These are phyloP conservation scores for Kazachstania africana DNA, from an alignment of 805 yeast genomes.

Conservation along the genomic window DNA sequence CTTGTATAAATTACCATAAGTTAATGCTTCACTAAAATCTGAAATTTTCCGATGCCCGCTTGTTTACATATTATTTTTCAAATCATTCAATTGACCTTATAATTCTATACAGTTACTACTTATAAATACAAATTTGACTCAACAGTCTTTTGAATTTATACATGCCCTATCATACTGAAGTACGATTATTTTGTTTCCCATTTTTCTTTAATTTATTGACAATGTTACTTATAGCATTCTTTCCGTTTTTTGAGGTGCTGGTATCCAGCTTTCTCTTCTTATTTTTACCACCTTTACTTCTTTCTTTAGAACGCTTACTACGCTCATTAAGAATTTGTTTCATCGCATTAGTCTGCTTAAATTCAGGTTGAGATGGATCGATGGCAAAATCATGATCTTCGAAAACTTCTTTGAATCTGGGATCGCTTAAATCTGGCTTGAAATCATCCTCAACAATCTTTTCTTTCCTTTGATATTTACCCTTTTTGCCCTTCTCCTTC, in stretches of 20 bases:
- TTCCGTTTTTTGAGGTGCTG: slow-evolving; percentile 5
- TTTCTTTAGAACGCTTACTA: slow-evolving; percentile 34
- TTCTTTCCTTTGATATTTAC: slow-evolving; percentile 34
- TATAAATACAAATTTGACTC: too few species aligned
- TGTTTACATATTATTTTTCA: too few species aligned
- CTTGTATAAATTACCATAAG: too few species aligned
- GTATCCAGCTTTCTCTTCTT: slow-evolving; percentile 10
- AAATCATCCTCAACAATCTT: slow-evolving; percentile 45
- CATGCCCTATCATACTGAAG: too few species aligned
- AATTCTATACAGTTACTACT: too few species aligned
- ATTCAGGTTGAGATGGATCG: slow-evolving; percentile 88
- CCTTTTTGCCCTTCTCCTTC: slow-evolving; percentile 43
- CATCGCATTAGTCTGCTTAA: slow-evolving; percentile 81
- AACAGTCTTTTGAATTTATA: too few species aligned
- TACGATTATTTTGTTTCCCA: slow-evolving; percentile 16
- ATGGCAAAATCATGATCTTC: slow-evolving; percentile 86
- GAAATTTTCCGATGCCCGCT: too few species aligned
- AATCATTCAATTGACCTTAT: too few species aligned
- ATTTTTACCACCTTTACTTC: slow-evolving; percentile 7
- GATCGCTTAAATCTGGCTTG: slow-evolving; percentile 65
- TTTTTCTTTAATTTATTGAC: slow-evolving; percentile 42
- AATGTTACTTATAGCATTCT: slow-evolving; percentile 19
- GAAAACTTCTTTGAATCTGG: slow-evolving; percentile 73
- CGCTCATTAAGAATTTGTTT: slow-evolving; percentile 69
- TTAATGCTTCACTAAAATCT: too few species aligned